phyloP scores from a whole-genome alignment of 805 yeast genomes.

The Ogataea zsoltii region DNA sequence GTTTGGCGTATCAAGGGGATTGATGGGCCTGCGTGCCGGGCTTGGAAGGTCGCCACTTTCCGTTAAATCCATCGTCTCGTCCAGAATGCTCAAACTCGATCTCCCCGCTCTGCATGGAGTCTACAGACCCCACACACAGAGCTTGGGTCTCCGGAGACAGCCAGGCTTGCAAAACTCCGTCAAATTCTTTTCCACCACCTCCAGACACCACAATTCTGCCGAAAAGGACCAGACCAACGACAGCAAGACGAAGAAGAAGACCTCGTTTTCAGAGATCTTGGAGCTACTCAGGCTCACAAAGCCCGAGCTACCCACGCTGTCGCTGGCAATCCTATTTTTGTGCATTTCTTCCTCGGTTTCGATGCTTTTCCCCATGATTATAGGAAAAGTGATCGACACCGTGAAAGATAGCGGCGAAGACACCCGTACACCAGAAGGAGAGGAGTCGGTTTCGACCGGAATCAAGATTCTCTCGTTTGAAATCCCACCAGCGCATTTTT shows the following conservation, averaged over 20 bases:
- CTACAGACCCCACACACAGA: no score
- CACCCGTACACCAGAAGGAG: slow-evolving; percentile 21
- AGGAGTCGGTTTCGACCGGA: slow-evolving; percentile 10
- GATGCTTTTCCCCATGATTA: slow-evolving; percentile 77
- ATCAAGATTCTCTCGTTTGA: slow-evolving; percentile 47
- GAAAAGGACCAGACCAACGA: neutral
- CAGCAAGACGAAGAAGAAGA: slow-evolving; percentile 15
- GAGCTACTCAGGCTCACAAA: slow-evolving; percentile 57
- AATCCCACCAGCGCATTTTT: slow-evolving; percentile 62
- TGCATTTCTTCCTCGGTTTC: slow-evolving; percentile 73
- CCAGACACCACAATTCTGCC: slow-evolving; percentile 1
- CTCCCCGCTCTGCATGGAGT: neutral
- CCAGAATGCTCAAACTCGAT: neutral
- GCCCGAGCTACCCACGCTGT: slow-evolving; percentile 55
- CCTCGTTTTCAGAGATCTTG: slow-evolving; percentile 39
- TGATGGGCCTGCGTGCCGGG: neutral
- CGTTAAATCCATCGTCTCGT: neutral
- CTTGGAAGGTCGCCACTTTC: neutral
- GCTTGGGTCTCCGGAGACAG: no score
- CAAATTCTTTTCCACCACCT: neutral
- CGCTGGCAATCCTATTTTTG: slow-evolving; percentile 63
- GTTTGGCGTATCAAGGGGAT: slow-evolving; percentile 2
- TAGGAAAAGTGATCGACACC: slow-evolving; percentile 84
- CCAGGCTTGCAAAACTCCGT: neutral
- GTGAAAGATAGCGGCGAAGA: slow-evolving; percentile 40